Evolutionary conservation across 495 filamentous ascomycete species (phyloP).

Genomic region (Neurospora sp.): DNA sequence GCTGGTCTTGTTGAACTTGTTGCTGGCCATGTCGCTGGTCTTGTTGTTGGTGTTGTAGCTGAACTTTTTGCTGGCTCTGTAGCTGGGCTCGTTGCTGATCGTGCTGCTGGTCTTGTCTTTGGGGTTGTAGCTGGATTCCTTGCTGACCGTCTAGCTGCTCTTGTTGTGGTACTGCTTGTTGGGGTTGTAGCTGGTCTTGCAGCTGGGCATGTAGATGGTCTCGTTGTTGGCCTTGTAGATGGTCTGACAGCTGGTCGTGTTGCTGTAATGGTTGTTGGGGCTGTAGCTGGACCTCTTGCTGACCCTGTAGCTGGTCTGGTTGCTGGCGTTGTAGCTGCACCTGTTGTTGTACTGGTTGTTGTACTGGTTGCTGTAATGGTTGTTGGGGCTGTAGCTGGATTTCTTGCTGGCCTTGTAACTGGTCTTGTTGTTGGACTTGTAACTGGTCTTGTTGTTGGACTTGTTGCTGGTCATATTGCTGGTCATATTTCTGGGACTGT

Average conservation of each 20-base stretch:
- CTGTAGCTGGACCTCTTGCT: not conserved
- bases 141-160: not conserved
- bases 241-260: not conserved
- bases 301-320: not conserved
- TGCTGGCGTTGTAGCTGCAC: not conserved
- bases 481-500: not conserved
- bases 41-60: not conserved
- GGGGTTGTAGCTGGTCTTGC: conserved; percentile 2
- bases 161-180: not conserved
- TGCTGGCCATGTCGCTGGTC: not conserved
- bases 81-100: not conserved
- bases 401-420: no score
- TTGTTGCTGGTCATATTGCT: not conserved
- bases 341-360: not conserved
- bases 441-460: not conserved
- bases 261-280: not conserved
- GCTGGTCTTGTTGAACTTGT: not conserved
- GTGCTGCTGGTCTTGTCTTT: conserved; percentile 4
- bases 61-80: not conserved
- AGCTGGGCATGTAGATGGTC: conserved; percentile 4
- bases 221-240: not conserved
- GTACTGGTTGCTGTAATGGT: not conserved
- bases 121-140: not conserved
- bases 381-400: no score
- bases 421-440: not conserved